These are phyloP conservation scores for Alternaria sp. DNA, from an alignment of 2,329 filamentous ascomycete species.

Conservation along the genomic window DNA sequence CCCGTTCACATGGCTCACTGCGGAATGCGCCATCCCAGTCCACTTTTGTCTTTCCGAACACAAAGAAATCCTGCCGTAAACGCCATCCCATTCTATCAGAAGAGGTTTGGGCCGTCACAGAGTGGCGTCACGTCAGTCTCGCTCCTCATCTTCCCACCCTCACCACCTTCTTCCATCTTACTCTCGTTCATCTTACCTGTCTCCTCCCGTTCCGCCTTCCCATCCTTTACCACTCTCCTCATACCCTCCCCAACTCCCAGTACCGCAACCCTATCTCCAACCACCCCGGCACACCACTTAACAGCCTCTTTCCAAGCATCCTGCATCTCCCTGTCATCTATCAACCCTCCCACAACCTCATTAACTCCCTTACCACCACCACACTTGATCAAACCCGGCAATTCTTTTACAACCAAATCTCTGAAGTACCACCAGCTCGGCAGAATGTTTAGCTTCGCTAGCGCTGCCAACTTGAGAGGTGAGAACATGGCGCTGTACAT, in stretches of 20 bases:
- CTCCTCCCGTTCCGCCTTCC: neutral
- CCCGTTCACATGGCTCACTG: no score
- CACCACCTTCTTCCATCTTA: neutral
- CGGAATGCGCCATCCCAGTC: no score
- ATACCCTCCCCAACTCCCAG: neutral
- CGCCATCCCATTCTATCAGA: no score
- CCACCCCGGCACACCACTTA: neutral
- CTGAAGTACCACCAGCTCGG: constrained; percentile 37
- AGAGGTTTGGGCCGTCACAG: no score
- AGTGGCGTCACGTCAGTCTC: no score
- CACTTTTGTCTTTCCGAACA: no score
- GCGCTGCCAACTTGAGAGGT: constrained; percentile 21
- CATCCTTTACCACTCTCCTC: neutral
- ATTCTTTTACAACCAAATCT: neutral
- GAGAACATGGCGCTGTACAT: constrained; percentile 22
- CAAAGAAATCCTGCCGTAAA: no score
- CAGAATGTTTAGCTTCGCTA: constrained; percentile 32
- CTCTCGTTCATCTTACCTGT: no score
- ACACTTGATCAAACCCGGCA: neutral
- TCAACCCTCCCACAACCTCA: no score
- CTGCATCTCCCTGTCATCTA: constrained; percentile 24
- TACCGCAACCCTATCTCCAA: neutral
- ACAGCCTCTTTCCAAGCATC: constrained; percentile 7
- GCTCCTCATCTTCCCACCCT: neutral
- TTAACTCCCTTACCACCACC: neutral